Base-by-base conservation (phyloP, 192 early-diverging fungal species). In the Podila minutissima region DNA sequence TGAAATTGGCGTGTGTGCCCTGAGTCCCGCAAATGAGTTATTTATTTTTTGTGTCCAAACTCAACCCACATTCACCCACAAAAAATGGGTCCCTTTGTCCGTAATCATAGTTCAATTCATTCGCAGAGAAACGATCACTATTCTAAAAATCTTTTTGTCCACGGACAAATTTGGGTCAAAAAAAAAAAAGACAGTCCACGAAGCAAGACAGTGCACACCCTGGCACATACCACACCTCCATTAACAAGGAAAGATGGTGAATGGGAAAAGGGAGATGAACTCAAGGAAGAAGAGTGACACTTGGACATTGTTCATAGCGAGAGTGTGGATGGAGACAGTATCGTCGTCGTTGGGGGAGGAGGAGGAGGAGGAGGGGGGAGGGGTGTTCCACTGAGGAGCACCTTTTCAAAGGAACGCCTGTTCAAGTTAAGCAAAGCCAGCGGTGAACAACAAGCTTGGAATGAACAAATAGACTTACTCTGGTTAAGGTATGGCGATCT, bases 401-500 rank as follows among this genome's bases (percentile, higher is more conserved):
- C 15, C 15, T 17, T 13, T 46, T 17, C 41, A 46, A 46, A 10
- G 9, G 35, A 37, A 37, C 35, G 3, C 5, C 29, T 29, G 29
- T 29, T 29, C 29, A 29, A 29, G 29, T 1, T 29, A 67, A 31
- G 38, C 24, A 3, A 3, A 50, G 13, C 29, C 5, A 55, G 2
- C 37, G 53, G 11, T 64, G 6, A 38, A 38, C 22, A 41, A 6
- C 10, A 22, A 15, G 2, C 29, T 29, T 29, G 29, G 29, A 3
- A 29, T 55, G 2, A 53, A 29, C n/a, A 69, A 4, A 53, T 38
- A 50, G 4, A 72, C 75, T 72, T 72, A 79, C 75, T 72, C 66
- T 72, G 75, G 66, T 79, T 79, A 46, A 79, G 75, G 55, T 79
- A 79, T 37, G 75, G 49, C 59, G 75, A 79, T 68, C 59, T 71